Percentiles rank a stretch among this genome's conserved stretches.
Evolutionary conservation across 2,329 filamentous ascomycete species (phyloP).

Genomic region (Davidsoniella eucalypti): DNA sequence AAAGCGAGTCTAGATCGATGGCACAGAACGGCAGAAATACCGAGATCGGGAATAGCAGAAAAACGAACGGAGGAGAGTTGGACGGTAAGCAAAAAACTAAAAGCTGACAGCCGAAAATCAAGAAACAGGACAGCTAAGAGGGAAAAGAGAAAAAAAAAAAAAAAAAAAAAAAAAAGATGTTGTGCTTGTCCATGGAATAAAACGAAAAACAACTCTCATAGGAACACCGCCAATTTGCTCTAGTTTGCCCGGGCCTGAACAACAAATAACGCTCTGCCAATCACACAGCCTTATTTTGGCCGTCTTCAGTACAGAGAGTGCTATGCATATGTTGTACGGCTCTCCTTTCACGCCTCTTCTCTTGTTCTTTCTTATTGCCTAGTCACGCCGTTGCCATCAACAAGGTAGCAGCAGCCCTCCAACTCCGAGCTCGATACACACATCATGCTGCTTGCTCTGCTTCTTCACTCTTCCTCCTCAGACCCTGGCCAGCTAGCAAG

Average conservation of each 20-base stretch:
- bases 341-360: background rate
- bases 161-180: background rate
- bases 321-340: too few species aligned
- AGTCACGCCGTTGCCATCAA: too few species aligned
- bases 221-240: too few species aligned
- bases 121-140: too few species aligned
- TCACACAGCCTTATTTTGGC: background rate
- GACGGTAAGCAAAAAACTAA: background rate
- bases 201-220: background rate
- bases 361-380: background rate
- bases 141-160: background rate
- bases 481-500: too few species aligned
- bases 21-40: background rate
- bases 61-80: background rate
- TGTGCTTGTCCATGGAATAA: background rate
- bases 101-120: background rate
- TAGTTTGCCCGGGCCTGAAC: background rate
- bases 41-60: too few species aligned
- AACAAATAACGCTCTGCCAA: background rate
- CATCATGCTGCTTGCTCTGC: too few species aligned
- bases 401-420: too few species aligned
- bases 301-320: background rate
- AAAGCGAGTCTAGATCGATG: background rate
- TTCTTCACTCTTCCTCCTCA: too few species aligned
- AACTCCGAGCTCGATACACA: too few species aligned